Conservation (phyloP, 495 filamentous ascomycete genomes). For the Geopyxis carbonaria region DNA sequence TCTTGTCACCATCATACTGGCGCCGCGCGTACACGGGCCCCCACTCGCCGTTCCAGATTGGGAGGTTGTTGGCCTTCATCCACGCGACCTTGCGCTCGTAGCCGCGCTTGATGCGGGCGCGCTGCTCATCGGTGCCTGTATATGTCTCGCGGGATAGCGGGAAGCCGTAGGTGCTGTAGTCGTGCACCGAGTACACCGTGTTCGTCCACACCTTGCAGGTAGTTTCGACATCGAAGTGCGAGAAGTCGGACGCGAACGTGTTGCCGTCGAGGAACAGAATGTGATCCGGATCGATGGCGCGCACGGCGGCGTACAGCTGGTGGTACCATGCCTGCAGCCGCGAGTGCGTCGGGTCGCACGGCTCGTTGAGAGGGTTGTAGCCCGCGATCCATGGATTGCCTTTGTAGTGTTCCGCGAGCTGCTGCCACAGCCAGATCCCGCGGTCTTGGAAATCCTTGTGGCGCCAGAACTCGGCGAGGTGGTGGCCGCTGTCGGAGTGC, state of each 20-base stretch:
- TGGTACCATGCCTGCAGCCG: constrained; percentile 40
- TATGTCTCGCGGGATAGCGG: constrained; percentile 35
- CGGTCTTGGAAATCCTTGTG: constrained; percentile 45
- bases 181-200: constrained; percentile 44
- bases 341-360: constrained; percentile 40
- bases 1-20: constrained; percentile 24
- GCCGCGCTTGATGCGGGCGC: constrained; percentile 29
- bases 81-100: constrained; percentile 42
- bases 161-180: constrained; percentile 41
- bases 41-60: constrained; percentile 53
- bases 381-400: constrained; percentile 41
- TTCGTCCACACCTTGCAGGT: constrained; percentile 29
- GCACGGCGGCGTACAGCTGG: constrained; percentile 41
- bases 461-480: constrained; percentile 46
- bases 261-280: constrained; percentile 51
- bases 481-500: constrained; percentile 41
- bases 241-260: constrained; percentile 41
- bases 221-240: constrained; percentile 23
- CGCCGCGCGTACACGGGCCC: constrained; percentile 42
- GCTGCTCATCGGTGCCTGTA: constrained; percentile 35
- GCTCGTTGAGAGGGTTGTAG: constrained; percentile 52
- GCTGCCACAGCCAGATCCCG: constrained; percentile 42
- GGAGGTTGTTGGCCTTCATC: constrained; percentile 36
- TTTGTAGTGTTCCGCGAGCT: constrained; percentile 40
- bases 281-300: constrained; percentile 41